These are phyloP conservation scores for Lachancea meyersii DNA, from an alignment of 805 yeast genomes.

Conservation along the genomic window DNA sequence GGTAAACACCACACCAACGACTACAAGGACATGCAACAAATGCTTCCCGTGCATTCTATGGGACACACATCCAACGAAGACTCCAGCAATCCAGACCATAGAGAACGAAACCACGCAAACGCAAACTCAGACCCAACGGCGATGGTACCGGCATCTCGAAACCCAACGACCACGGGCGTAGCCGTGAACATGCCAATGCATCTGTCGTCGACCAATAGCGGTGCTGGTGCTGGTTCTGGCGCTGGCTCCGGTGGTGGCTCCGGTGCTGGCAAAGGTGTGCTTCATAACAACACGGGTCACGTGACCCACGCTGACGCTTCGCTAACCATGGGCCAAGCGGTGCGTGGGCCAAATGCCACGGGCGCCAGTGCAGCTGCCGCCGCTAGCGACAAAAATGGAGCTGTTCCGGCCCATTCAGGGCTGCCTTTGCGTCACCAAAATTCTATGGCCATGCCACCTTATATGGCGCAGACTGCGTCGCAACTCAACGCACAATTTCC, in stretches of 20 bases:
- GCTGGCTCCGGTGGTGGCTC: not conserved
- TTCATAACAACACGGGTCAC: not conserved
- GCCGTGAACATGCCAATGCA: not conserved
- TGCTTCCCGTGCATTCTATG: not conserved
- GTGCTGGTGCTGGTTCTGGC: not conserved
- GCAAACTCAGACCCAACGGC: not conserved
- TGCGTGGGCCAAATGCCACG: too few relatives aligned
- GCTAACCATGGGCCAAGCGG: too few relatives aligned
- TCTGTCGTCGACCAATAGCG: not conserved
- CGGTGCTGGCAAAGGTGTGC: not conserved
- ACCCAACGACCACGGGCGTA: not conserved
- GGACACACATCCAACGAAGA: not conserved
- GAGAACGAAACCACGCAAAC: not conserved
- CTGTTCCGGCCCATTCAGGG: constrained; percentile 1
- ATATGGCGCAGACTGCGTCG: not conserved
- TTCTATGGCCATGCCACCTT: not conserved
- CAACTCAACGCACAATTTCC: constrained; percentile 2
- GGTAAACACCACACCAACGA: not conserved
- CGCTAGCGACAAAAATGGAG: not conserved
- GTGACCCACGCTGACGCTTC: not conserved
- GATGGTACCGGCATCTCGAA: not conserved
- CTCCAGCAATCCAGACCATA: not conserved
- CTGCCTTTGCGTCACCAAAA: not conserved
- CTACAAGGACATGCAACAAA: not conserved
- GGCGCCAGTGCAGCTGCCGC: not conserved